Percentiles rank a stretch among this genome's conserved stretches.
Conservation (phyloP, 192 early-diverging fungal genomes). For the Entophlyctis luteolus region DNA sequence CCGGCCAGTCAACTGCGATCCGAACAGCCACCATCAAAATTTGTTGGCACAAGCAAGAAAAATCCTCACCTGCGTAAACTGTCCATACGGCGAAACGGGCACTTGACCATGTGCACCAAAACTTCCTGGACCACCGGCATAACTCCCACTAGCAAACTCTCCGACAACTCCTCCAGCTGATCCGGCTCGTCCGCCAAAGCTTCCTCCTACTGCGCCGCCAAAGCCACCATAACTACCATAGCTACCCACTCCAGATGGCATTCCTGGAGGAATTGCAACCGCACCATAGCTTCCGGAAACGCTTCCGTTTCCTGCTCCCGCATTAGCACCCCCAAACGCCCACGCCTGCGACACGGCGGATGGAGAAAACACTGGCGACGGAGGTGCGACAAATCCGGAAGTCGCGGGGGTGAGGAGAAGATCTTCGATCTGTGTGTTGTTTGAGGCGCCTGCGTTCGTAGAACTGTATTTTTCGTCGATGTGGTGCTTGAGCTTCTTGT, state of each 20-base stretch:
- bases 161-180: background rate
- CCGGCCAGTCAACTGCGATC: slow-evolving; percentile 68
- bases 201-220: background rate
- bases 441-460: background rate
- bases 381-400: background rate
- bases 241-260: background rate
- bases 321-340: too few species aligned
- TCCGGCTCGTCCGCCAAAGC: background rate
- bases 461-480: slow-evolving; percentile 74
- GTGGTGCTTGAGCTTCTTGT: slow-evolving; percentile 87
- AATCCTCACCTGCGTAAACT: slow-evolving; percentile 51
- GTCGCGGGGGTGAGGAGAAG: background rate
- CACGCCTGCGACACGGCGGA: too few species aligned
- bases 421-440: background rate
- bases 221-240: too few species aligned
- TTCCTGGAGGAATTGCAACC: too few species aligned
- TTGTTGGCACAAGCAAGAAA: too few species aligned
- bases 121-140: too few species aligned
- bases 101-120: too few species aligned
- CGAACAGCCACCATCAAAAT: too few species aligned
- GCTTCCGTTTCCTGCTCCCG: too few species aligned
- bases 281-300: too few species aligned
- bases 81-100: slow-evolving; percentile 82
- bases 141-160: background rate
- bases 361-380: too few species aligned